Evolutionary conservation across 306 rosid species (phyloP), one percentile per base, ranked within the genome.

Genomic region (Gastrolobium bilobum): DNA sequence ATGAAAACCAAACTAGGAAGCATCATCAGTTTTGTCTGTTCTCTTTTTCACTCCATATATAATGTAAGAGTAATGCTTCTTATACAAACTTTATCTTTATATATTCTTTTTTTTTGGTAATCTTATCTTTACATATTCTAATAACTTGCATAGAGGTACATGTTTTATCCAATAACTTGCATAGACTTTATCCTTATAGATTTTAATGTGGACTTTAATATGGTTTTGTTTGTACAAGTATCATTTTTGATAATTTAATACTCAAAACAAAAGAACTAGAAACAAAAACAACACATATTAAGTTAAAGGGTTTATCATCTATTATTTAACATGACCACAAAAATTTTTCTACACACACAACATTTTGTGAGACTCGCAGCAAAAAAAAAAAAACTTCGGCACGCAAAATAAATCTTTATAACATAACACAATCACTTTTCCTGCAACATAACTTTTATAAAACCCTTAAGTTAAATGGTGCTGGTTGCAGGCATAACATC

Each of bases 11-110:
- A 39, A 72, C 14, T 57, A 10, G 66, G 3, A 43, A 30, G 13
- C 39, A 67, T 46, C 11, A 53, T 67, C 13, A 67, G 34, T 78
- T 43, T 67, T 78, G 68, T 67, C 30, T 39, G n/a, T 53, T n/a
- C 67, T 76, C 63, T 52, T 31, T 63, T 37, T 2, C 6, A 44
- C 31, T 37, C 38, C 13, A 50, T 51, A n/a, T 64, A 46, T 11
- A 37, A 4, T 77, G 29, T 43, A 51, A 61, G 47, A 75, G 10
- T 75, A 48, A 42, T 65, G 65, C 39, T 4, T 39, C 8, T 7
- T 29, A 11, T 31, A 43, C 48, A 54, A 54, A 52, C 56, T 38
- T 64, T 51, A 39, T 50, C 52, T 53, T 71, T 30, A 31, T 10
- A 68, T 30, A 46, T 44, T 46, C 59, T 47, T n/a, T n/a, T n/a